Base-by-base conservation (phyloP, 2,329 filamentous ascomycete genomes). In the Exophiala calicioides region DNA sequence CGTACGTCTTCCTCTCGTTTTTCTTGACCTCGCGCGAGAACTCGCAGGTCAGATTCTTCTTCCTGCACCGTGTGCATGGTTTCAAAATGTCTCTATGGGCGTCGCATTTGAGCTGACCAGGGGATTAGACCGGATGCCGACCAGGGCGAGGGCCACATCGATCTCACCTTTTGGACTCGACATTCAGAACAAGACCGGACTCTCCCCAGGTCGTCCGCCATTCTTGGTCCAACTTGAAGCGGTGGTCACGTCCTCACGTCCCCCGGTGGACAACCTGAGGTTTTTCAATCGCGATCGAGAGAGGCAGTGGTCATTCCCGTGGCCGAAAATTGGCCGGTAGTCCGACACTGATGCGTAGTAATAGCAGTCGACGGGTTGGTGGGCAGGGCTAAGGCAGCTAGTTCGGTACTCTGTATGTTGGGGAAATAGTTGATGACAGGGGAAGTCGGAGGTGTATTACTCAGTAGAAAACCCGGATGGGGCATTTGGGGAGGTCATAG, bases 31-130 rank as follows among this genome's bases (percentile, higher is more conserved):
- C 34, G 19, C 44, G 36, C 20, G 44, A 40, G 12, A 47, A 26
- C 12, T 40, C 44, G 34, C 44, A 47, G 15, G 24, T 13, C 13
- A 47, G 34, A n/a, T 47, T 47, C 26, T 40, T 31, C 20, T 39
- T 47, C 19, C 44, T 39, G 29, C 44, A 47, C 10, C 44, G 23
- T 19, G 36, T 40, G 30, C 44, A 41, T 31, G 44, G 44, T 39
- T 24, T 38, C 29, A 23, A 12, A 18, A 32, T 41, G 36, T 42
- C 26, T 20, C 8, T 12, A 13, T 31, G 36, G 13, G 44, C 44
- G 26, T 42, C 44, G 16, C 44, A 42, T n/a, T 32, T 31, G 26
- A 42, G 35, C 44, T 47, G 27, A 27, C 24, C 9, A 5, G 24
- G 24, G 20, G 23, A 46, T 38, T n/a, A 18, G 23, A 33, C 18